Base-by-base conservation (phyloP, 2,329 filamentous ascomycete genomes). In the Microdochium bolleyi region DNA sequence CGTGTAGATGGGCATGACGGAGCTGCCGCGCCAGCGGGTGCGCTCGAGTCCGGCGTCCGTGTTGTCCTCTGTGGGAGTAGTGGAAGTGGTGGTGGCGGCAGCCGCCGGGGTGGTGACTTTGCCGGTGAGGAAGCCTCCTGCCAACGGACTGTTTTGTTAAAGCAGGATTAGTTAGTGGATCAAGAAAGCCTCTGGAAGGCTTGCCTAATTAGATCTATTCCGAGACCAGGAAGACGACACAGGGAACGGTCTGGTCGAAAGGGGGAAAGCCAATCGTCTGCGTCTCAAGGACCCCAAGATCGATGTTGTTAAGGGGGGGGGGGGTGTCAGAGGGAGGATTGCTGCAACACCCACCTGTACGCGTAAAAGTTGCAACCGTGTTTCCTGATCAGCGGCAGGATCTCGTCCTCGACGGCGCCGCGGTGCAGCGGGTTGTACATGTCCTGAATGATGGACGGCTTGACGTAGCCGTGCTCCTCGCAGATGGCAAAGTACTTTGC, bases 391-490 rank as follows among this genome's bases (percentile, higher is more conserved):
- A 59, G 51, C 2, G 56, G 57, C 9, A 59, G 30, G 14, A 59
- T 49, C 3, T 53, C 52, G 14, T 53, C 41, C 34, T 56, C 57
- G 10, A n/a, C n/a, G n/a, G 50, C 27, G 9, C 37, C 19, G 16
- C 57, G 53, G 24, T 52, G 9, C 49, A 73, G 58, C 11, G 67
- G 61, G 55, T 71, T 70, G 62, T 73, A 72, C 27, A 62, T 57
- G 38, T 66, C 67, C 53, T 71, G 67, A 51, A 67, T 69, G 11
- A 67, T 62, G 21, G 57, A 58, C 1, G 68, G 68, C 37, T 63
- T 61, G 25, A 65, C 58, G 24, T 59, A 68, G 24, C 58, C 58
- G 5, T 61, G 57, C 24, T 56, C 50, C 3, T 60, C 54, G 49
- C 63, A 64, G 38, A 66, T 60, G 34, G 59, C 60, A 24, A 66